Evolutionary conservation across 2,329 filamentous ascomycete species (phyloP), one percentile per base, ranked within the genome.

Genomic region (Dactylellina cionopaga): DNA sequence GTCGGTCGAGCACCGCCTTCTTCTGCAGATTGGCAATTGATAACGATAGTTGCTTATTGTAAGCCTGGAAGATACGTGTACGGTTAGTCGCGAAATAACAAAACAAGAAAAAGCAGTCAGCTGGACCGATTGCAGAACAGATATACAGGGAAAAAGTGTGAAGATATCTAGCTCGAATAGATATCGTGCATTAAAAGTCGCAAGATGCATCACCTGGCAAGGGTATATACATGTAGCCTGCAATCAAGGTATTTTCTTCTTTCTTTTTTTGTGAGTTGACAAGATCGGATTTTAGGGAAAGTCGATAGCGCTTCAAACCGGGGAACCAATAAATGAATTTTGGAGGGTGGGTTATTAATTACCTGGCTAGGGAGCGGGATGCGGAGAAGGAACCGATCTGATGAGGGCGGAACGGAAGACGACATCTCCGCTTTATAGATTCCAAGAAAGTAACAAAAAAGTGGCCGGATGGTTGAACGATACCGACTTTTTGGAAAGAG

Each of bases 21-120:
- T 29, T 51, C 13, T 72, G 68, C n/a, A 51, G 15, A 51, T 35
- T 37, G n/a, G 46, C n/a, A 59, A 65, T 65, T 22, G 68, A 72
- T 59, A 65, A 56, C 17, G 68, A 52, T n/a, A 51, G 24, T 22
- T 58, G 51, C 44, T 59, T 64, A 37, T 54, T 65, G 46, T 59
- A 65, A 13, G 54, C 44, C 68, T 72, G 35, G 37, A 51, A 41
- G 19, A n/a, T 17, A 55, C 51, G 51, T 39, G 13, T 5, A n/a
- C n/a, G n/a, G n/a, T n/a, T n/a, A n/a, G n/a, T 25, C 44, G 19
- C 5, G 19, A 13, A n/a, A 33, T 35, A 41, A 17, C 22, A 49
- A 52, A 47, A 10, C 46, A 49, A 27, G 13, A 41, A 41, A 4
- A 29, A 15, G 29, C 11, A 35, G 54, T 68, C 66, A 71, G 66